Base-by-base conservation (phyloP, 2,329 filamentous ascomycete genomes). In the Scedosporium apiospermum region DNA sequence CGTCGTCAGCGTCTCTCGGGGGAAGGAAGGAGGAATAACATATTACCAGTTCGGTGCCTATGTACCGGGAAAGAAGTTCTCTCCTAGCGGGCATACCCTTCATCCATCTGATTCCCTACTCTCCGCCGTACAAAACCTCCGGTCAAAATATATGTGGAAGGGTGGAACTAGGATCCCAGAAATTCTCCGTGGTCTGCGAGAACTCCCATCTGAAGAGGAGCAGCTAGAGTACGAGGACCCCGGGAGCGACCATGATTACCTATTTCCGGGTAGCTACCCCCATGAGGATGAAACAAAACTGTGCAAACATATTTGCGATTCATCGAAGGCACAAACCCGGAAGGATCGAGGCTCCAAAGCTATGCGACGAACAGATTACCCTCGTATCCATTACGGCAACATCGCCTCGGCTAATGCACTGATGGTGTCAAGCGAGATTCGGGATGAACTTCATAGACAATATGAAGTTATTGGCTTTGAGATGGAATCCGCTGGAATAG, bases 401-500 rank as follows among this genome's bases (percentile, higher is more conserved):
- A 46, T 46, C 18, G 44, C 16, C 18, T 46, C 44, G 18, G 18
- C 44, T n/a, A n/a, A 46, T 7, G 44, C 14, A 46, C 44, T 46
- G n/a, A 21, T 46, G 5, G 2, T 46, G 16, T 46, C 44, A n/a
- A 46, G 3, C 44, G 18, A 16, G 18, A 46, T n/a, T 16, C 44
- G 44, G 44, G 7, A 46, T 46, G 14, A 46, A 7, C 14, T 46
- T 46, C 14, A 46, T 9, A 16, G 9, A n/a, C 1, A 21, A 16
- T 21, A 5, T 9, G 12, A 46, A 12, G 18, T 46, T n/a, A 5
- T 46, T 46, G 4, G 44, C 10, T 61, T 68, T 51, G 66, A 68
- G 65, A 68, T 68, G 64, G 66, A 68, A 26, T 64, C 64, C 2
- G 66, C 67, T n/a, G 66, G 68, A 6, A 44, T 68, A 60, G 66